These are phyloP conservation scores for Melampsora larici-populina DNA, from an alignment of 1,284 basidiomycete genomes.

Conservation along the genomic window DNA sequence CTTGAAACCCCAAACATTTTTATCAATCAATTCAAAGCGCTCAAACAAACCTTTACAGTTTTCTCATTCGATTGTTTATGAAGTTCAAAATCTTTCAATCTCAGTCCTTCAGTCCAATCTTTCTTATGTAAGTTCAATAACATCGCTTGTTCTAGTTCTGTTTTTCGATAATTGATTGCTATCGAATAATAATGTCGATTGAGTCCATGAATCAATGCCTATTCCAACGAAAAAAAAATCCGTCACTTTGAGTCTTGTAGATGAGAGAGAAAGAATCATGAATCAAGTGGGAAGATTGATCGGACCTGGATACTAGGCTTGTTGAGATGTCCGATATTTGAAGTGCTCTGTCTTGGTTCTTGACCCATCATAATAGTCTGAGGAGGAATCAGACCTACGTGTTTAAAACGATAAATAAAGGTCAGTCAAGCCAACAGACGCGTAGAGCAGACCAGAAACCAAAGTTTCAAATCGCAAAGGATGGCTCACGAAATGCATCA, in stretches of 20 bases:
- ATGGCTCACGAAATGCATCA: constrained; percentile 78
- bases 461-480: constrained; percentile 46
- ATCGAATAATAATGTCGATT: constrained; percentile 97
- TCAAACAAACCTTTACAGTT: constrained; percentile 71
- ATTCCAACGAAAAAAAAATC: neutral
- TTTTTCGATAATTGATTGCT: constrained; percentile 93
- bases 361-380: constrained; percentile 76
- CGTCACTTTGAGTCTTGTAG: no score
- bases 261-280: neutral
- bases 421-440: neutral
- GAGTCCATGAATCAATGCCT: constrained; percentile 67
- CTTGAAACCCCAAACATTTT: neutral
- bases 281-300: constrained; percentile 6
- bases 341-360: constrained; percentile 94
- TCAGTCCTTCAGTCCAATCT: constrained; percentile 94
- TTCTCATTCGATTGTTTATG: constrained; percentile 83
- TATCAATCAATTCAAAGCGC: neutral
- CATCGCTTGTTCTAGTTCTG: constrained; percentile 96
- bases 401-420: neutral
- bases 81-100: constrained; percentile 76
- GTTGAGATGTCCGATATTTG: constrained; percentile 97
- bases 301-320: constrained; percentile 89
- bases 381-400: constrained; percentile 69
- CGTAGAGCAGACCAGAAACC: neutral
- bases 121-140: constrained; percentile 94